These are phyloP conservation scores for Morella rubra DNA, from an alignment of 306 rosid species.

Conservation along the genomic window DNA sequence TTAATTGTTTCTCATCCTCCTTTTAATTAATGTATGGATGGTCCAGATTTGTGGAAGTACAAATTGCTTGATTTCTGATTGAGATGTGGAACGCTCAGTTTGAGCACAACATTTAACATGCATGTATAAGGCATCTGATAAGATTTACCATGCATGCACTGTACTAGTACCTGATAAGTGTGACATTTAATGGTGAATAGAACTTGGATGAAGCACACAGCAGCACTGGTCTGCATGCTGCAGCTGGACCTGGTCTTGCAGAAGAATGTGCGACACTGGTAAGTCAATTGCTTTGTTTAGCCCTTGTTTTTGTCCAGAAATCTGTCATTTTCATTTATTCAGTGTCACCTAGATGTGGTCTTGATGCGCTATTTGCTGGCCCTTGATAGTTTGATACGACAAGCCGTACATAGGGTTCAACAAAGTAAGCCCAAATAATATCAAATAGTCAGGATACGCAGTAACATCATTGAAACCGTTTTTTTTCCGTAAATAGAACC, in stretches of 20 bases:
- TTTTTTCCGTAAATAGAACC: neutral
- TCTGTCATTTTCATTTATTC: conserved; percentile 6
- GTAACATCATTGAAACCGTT: neutral
- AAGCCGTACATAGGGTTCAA: neutral
- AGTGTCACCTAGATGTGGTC: conserved; percentile 11
- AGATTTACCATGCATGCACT: neutral
- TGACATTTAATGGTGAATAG: conserved; percentile 46
- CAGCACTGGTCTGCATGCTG: conserved; percentile 91
- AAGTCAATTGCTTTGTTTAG: conserved; percentile 23
- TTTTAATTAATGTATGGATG: conserved; percentile 1
- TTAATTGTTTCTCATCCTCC: neutral
- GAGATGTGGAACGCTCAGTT: neutral
- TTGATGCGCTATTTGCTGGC: conserved; percentile 1
- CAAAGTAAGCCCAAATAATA: neutral
- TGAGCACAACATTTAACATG: conserved; percentile 5
- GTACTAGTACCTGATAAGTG: conserved; percentile 19
- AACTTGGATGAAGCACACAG: conserved; percentile 95
- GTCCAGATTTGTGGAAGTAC: neutral
- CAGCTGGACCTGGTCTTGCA: conserved; percentile 97
- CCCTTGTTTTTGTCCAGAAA: conserved; percentile 15
- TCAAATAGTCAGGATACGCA: neutral
- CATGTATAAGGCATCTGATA: neutral
- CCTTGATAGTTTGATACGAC: neutral
- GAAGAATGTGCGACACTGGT: conserved; percentile 97
- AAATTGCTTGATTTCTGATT: neutral